A percentile compares a stretch with the other conserved stretches of the same genome.
Evolutionary conservation across 208 protist species (phyloP).

Genomic region (Leptomonas seymouri): DNA sequence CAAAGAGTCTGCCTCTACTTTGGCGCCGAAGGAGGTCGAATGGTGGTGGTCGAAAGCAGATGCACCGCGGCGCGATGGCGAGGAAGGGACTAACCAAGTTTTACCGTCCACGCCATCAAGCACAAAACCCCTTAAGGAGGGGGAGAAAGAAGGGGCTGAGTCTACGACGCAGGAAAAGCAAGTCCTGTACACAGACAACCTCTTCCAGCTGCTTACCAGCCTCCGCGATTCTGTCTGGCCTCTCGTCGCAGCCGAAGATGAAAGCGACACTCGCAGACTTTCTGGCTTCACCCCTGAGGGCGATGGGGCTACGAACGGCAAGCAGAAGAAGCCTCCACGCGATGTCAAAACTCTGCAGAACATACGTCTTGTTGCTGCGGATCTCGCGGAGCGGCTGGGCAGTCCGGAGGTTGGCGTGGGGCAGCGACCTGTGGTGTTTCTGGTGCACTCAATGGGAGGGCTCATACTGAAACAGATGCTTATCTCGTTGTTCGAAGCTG

Average conservation of each 20-base stretch:
- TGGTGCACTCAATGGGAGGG: slow-evolving; percentile 71
- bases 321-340: neutral
- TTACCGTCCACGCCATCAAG: too few relatives aligned
- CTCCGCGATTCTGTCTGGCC: slow-evolving; percentile 16
- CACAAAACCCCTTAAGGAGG: neutral
- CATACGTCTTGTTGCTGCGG: slow-evolving; percentile 47
- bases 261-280: slow-evolving; percentile 1
- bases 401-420: slow-evolving; percentile 45
- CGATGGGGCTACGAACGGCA: neutral
- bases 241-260: slow-evolving; percentile 9
- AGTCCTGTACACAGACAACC: neutral
- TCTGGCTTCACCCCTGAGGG: neutral
- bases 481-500: slow-evolving; percentile 37
- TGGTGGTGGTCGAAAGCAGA: slow-evolving; percentile 1
- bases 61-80: neutral
- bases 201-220: slow-evolving; percentile 18
- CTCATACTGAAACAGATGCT: slow-evolving; percentile 73
- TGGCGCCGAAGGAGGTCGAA: neutral
- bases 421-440: slow-evolving; percentile 58
- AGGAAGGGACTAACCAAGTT: neutral
- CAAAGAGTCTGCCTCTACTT: slow-evolving; percentile 7
- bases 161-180: neutral
- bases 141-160: neutral
- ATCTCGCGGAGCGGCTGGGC: slow-evolving; percentile 50
- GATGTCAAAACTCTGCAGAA: slow-evolving; percentile 30